Percentiles rank a stretch among this genome's conserved stretches.
These are phyloP conservation scores for Saccharomycopsis sp. DNA, from an alignment of 805 yeast genomes.

Conservation along the genomic window DNA sequence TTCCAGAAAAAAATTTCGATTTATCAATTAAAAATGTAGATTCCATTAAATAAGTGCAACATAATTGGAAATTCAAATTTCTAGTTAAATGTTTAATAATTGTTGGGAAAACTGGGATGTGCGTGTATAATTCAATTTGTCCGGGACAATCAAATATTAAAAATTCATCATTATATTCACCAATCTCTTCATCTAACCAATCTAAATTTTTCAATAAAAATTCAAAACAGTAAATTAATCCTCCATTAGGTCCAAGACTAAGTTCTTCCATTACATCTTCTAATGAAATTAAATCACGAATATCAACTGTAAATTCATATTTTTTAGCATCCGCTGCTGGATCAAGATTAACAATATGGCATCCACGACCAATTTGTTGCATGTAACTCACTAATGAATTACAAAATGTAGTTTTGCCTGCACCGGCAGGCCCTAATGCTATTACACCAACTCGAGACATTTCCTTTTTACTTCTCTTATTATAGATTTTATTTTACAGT, in stretches of 20 bases:
- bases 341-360: slow-evolving; percentile 91
- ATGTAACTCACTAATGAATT: slow-evolving; percentile 79
- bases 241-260: slow-evolving; percentile 81
- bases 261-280: slow-evolving; percentile 75
- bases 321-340: slow-evolving; percentile 77
- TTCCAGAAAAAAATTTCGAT: slow-evolving; percentile 92
- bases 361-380: slow-evolving; percentile 86
- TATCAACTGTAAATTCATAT: slow-evolving; percentile 71
- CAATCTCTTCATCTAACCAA: slow-evolving; percentile 96
- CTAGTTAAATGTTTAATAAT: slow-evolving; percentile 79
- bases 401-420: slow-evolving; percentile 92
- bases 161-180: slow-evolving; percentile 92
- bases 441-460: slow-evolving; percentile 96
- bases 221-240: slow-evolving; percentile 87
- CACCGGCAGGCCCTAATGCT: slow-evolving; percentile 97
- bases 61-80: slow-evolving; percentile 74
- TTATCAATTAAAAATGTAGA: slow-evolving; percentile 90
- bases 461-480: no score
- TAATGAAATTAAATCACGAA: slow-evolving; percentile 65
- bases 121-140: slow-evolving; percentile 91
- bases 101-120: slow-evolving; percentile 86
- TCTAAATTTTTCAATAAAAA: slow-evolving; percentile 82
- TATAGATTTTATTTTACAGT: no score
- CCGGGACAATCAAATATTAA: slow-evolving; percentile 96
- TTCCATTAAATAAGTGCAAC: slow-evolving; percentile 89